phyloP scores from a whole-genome alignment of 257 asterid genomes.

The Przewalskia tangutica region DNA sequence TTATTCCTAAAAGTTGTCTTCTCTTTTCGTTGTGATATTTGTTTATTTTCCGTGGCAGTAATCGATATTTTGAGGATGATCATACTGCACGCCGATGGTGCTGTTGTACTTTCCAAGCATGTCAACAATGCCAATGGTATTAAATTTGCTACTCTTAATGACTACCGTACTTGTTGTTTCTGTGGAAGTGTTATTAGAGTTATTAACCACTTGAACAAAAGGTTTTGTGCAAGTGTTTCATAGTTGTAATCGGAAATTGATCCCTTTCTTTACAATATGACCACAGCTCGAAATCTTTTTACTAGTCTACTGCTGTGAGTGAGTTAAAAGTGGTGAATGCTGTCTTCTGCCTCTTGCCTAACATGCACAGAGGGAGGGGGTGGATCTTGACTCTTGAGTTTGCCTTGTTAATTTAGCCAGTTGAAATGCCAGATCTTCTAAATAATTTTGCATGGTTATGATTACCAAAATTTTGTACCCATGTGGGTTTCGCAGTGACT shows the following conservation, averaged over 20 bases:
- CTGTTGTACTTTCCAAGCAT: constrained; percentile 37
- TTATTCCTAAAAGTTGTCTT: not conserved
- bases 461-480: not conserved
- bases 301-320: not conserved
- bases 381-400: constrained; percentile 2
- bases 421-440: not conserved
- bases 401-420: not conserved
- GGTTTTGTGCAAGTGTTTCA: not conserved
- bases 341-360: not conserved
- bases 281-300: not conserved
- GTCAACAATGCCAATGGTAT: constrained; percentile 49
- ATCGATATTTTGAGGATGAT: constrained; percentile 79
- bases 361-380: not conserved
- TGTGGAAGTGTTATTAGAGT: not conserved
- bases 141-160: constrained; percentile 1
- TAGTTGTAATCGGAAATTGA: not conserved
- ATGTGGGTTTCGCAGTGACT: constrained; percentile 1
- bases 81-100: constrained; percentile 82
- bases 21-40: not conserved
- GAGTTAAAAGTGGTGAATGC: not conserved
- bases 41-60: constrained; percentile 30
- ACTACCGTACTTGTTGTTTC: not conserved
- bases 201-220: not conserved
- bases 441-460: not conserved
- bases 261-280: not conserved